A percentile compares a stretch with the other conserved stretches of the same genome.
phyloP scores from a whole-genome alignment of 208 protist genomes.

The Crithidia brevicula region DNA sequence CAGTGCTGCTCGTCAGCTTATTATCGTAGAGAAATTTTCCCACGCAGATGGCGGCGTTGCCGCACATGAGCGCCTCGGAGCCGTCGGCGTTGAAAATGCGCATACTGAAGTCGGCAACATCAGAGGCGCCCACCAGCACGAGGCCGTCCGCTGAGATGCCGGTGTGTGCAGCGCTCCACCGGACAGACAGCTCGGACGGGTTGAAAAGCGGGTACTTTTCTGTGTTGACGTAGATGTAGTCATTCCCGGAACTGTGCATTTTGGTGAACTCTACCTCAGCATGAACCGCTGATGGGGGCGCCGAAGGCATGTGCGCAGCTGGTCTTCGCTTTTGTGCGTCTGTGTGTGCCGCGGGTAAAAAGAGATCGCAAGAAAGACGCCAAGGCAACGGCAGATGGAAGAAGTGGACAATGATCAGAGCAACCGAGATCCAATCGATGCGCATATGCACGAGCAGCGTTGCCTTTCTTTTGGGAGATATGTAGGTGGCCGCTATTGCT shows the following conservation, averaged over 20 bases:
- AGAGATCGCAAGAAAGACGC: too few species aligned
- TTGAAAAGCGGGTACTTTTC: neutral
- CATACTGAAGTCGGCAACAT: conserved; percentile 13
- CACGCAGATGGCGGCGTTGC: conserved; percentile 13
- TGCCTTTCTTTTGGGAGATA: too few species aligned
- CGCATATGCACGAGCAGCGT: too few species aligned
- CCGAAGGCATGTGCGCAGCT: neutral
- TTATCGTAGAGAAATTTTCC: conserved; percentile 11
- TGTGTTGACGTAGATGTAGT: conserved; percentile 10
- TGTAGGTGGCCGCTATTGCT: too few species aligned
- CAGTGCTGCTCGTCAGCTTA: neutral
- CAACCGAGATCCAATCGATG: too few species aligned
- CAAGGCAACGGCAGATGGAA: too few species aligned
- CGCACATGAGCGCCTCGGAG: conserved; percentile 11
- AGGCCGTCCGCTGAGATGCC: conserved; percentile 8
- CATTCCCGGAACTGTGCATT: conserved; percentile 10
- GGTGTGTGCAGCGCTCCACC: conserved; percentile 17
- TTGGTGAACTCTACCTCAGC: conserved; percentile 9
- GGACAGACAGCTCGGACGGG: neutral
- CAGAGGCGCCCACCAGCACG: conserved; percentile 14
- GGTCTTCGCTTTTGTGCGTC: neutral
- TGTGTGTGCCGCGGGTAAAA: too few species aligned
- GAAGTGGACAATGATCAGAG: too few species aligned
- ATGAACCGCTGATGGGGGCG: neutral
- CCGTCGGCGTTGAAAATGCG: conserved; percentile 19